Evolutionary conservation across 371 early-diverging fungal species (phyloP).

Genomic region (Syncephalastrum contaminatum): DNA sequence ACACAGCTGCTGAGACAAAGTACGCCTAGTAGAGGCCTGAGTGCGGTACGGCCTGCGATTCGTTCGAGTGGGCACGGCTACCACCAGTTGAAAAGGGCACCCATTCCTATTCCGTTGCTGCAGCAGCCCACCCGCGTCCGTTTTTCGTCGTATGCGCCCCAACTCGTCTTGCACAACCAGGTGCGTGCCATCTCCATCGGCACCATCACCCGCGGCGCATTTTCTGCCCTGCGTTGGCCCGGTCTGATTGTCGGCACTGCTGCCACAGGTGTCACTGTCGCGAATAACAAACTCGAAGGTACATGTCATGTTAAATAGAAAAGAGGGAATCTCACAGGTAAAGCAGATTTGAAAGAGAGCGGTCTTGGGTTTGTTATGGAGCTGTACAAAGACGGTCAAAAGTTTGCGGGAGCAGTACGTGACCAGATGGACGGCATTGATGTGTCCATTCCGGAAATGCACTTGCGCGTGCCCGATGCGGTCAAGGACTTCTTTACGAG

Average conservation of each 20-base stretch:
- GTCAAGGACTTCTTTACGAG: conserved; percentile 27
- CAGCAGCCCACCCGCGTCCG: conserved; percentile 28
- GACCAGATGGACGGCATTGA: conserved; percentile 28
- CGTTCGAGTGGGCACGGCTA: no score
- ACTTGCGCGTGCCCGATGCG: conserved; percentile 33
- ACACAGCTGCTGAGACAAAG: no score
- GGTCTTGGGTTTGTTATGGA: conserved; percentile 25
- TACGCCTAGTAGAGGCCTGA: no score
- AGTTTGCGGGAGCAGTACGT: conserved; percentile 24
- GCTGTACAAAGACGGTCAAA: conserved; percentile 20
- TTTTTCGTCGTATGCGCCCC: conserved; percentile 28
- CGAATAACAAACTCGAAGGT: conserved; percentile 47
- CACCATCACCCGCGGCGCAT: conserved; percentile 26
- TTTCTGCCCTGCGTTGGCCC: conserved; percentile 34
- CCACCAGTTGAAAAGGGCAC: neutral
- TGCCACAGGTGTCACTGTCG: conserved; percentile 38
- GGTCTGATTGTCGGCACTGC: conserved; percentile 41
- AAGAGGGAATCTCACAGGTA: neutral
- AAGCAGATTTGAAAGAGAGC: conserved; percentile 36
- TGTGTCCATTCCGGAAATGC: conserved; percentile 40
- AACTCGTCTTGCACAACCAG: conserved; percentile 23
- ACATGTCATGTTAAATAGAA: conserved; percentile 4
- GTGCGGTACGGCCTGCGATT: no score
- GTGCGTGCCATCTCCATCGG: conserved; percentile 29
- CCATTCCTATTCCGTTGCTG: conserved; percentile 18